phyloP scores from a whole-genome alignment of 345 rosid species.

The Arabidopsis arenosa region DNA sequence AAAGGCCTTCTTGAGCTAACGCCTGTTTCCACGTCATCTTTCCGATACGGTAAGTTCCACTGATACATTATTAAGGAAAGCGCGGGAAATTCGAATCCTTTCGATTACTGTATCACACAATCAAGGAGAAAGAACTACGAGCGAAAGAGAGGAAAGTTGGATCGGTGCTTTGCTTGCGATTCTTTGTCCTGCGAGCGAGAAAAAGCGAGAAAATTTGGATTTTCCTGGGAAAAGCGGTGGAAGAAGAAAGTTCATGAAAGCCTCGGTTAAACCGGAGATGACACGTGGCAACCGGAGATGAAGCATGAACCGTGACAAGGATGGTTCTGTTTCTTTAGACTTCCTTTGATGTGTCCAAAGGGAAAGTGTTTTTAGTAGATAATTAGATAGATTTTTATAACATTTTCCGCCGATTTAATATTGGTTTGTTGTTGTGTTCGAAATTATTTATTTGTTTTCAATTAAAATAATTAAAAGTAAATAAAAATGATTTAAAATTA shows the following conservation, averaged over 20 bases:
- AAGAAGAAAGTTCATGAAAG: slow-evolving; percentile 1
- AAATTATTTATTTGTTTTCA: too few relatives aligned
- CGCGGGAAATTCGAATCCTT: slow-evolving; percentile 2
- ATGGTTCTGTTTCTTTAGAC: not conserved
- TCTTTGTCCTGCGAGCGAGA: not conserved
- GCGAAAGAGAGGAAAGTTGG: not conserved
- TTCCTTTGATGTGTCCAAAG: too few relatives aligned
- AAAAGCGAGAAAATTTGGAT: not conserved
- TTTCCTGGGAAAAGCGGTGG: not conserved
- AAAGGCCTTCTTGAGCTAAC: slow-evolving; percentile 56
- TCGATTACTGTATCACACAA: not conserved
- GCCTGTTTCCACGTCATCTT: slow-evolving; percentile 71
- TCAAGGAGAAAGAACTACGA: not conserved
- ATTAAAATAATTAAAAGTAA: too few relatives aligned
- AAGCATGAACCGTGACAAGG: slow-evolving; percentile 25
- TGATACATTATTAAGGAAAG: slow-evolving; percentile 35
- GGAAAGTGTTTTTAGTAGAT: too few relatives aligned
- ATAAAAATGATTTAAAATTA: too few relatives aligned
- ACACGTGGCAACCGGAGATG: slow-evolving; percentile 18
- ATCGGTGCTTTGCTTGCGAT: not conserved
- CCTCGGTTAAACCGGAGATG: not conserved
- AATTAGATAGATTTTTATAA: too few relatives aligned
- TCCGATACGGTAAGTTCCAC: slow-evolving; percentile 59
- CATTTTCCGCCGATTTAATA: too few relatives aligned
- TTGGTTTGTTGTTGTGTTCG: too few relatives aligned